phyloP scores from a whole-genome alignment of 2,329 filamentous ascomycete genomes.

The Aureobasidium melanogenum region DNA sequence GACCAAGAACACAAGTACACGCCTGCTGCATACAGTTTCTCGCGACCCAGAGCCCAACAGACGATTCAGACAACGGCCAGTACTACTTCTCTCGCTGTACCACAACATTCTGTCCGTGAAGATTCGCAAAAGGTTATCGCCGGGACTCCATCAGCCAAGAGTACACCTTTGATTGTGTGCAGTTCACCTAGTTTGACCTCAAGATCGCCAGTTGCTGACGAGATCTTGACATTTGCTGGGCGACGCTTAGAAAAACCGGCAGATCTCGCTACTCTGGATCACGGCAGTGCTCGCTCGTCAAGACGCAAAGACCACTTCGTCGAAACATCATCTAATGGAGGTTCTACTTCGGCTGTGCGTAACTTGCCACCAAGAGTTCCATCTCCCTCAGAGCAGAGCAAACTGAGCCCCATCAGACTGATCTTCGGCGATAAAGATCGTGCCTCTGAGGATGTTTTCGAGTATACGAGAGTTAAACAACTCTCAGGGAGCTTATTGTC shows the following conservation, averaged over 20 bases:
- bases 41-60: slow-evolving; percentile 13
- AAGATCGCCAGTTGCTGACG: slow-evolving; percentile 2
- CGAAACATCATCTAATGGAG: not conserved
- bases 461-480: slow-evolving; percentile 4
- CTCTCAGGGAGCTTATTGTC: slow-evolving; percentile 9
- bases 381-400: not conserved
- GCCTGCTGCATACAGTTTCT: slow-evolving; percentile 18
- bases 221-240: slow-evolving; percentile 17
- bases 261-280: slow-evolving; percentile 21
- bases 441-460: not conserved
- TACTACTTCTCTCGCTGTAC: not conserved
- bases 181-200: slow-evolving; percentile 11
- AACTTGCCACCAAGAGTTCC: not conserved
- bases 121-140: not conserved
- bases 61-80: not conserved
- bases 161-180: slow-evolving; percentile 19
- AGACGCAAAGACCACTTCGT: not conserved
- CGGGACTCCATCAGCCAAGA: slow-evolving; percentile 11
- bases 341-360: not conserved
- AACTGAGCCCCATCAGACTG: not conserved
- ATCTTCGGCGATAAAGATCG: not conserved
- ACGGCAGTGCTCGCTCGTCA: slow-evolving; percentile 12
- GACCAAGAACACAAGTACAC: not conserved
- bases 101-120: not conserved
- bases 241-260: slow-evolving; percentile 17